Percentiles rank a stretch among this genome's conserved stretches.
These are phyloP conservation scores for Aspergillus calidoustus DNA, from an alignment of 2,329 filamentous ascomycete species.

Conservation along the genomic window DNA sequence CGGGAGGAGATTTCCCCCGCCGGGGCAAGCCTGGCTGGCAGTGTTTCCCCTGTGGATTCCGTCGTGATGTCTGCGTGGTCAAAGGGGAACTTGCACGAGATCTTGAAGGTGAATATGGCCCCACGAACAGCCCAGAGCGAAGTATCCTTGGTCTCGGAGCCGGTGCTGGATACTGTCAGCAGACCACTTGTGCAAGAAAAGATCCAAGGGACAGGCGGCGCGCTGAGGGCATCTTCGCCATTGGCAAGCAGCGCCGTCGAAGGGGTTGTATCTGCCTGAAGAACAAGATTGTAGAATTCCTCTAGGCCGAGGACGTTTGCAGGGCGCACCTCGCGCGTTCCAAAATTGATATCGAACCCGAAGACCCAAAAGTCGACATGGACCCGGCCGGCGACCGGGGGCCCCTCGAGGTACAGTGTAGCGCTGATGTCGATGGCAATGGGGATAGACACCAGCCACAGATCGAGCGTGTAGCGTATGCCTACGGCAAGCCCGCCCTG, in stretches of 20 bases:
- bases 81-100: conserved; percentile 15
- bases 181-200: conserved; percentile 2
- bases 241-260: not conserved
- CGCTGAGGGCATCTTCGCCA: not conserved
- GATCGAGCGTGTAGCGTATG: not conserved
- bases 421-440: conserved; percentile 28
- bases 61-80: not conserved
- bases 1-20: not conserved
- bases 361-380: conserved; percentile 31
- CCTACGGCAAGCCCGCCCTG: conserved; percentile 34
- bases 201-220: not conserved
- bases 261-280: not conserved
- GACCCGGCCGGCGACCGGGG: conserved; percentile 26
- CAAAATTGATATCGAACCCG: conserved; percentile 30
- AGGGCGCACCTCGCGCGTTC: not conserved
- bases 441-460: conserved; percentile 11
- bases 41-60: not conserved
- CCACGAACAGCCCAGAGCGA: conserved; percentile 1
- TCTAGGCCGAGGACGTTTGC: not conserved
- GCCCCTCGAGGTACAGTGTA: conserved; percentile 29
- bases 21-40: no score
- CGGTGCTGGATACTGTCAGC: not conserved
- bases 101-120: conserved; percentile 1
- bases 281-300: not conserved
- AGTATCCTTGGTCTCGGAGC: not conserved